These are phyloP conservation scores for Fusarium mangiferae DNA, from an alignment of 2,329 filamentous ascomycete genomes.

Conservation along the genomic window DNA sequence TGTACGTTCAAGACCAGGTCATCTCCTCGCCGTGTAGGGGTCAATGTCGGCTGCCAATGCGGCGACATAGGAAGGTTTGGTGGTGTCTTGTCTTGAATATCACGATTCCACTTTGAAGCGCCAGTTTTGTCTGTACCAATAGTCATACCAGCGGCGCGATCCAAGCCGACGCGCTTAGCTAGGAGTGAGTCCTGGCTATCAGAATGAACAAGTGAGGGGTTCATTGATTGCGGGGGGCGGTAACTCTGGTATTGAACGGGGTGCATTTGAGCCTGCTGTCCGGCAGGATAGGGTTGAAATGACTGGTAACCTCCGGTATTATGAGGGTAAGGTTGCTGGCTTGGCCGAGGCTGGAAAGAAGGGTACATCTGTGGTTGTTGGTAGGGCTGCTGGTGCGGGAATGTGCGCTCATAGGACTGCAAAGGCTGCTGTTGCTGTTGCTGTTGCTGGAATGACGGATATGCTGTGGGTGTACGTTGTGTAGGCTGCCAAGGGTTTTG, in stretches of 20 bases:
- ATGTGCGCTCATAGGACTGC: conserved; percentile 27
- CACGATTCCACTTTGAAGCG: conserved; percentile 29
- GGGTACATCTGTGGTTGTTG: conserved; percentile 29
- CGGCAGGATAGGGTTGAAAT: conserved; percentile 16
- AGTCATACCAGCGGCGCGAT: conserved; percentile 60
- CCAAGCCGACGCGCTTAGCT: conserved; percentile 62
- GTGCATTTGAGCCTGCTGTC: conserved; percentile 29
- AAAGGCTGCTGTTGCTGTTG: conserved; percentile 22
- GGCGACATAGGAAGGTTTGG: conserved; percentile 34
- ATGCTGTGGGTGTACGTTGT: conserved; percentile 33
- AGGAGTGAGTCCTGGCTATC: conserved; percentile 56
- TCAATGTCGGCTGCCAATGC: conserved; percentile 66
- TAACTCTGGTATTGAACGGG: conserved; percentile 30
- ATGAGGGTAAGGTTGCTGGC: conserved; percentile 29
- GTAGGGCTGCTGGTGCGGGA: conserved; percentile 21
- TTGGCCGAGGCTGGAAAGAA: conserved; percentile 23
- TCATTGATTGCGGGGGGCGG: conserved; percentile 17
- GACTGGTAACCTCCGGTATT: conserved; percentile 17
- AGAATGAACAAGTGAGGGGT: conserved; percentile 30
- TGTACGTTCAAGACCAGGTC: conserved; percentile 70
- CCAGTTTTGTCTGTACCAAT: conserved; percentile 40
- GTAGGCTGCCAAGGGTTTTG: conserved; percentile 25
- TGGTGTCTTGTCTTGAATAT: conserved; percentile 16
- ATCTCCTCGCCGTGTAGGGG: conserved; percentile 72
- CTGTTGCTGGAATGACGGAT: conserved; percentile 39